phyloP scores from a whole-genome alignment of 495 filamentous ascomycete species.

The Tuber magnatum region DNA sequence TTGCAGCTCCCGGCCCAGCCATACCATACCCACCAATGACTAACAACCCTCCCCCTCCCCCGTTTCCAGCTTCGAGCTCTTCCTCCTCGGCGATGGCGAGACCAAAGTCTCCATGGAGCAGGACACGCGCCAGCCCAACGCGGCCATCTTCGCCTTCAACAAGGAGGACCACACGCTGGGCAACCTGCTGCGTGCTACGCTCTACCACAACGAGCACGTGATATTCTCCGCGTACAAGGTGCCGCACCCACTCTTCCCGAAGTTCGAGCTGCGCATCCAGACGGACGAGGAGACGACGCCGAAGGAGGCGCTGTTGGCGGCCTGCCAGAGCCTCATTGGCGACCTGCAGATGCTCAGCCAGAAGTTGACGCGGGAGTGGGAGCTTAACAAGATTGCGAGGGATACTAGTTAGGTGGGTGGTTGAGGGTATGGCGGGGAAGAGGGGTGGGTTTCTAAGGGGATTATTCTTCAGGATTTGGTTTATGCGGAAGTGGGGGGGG shows the following conservation, averaged over 20 bases:
- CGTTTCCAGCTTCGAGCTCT: slow-evolving; percentile 85
- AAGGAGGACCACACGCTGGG: slow-evolving; percentile 97
- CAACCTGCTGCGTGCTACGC: slow-evolving; percentile 74
- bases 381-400: slow-evolving; percentile 81
- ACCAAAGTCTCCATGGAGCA: slow-evolving; percentile 81
- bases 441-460: slow-evolving; percentile 4
- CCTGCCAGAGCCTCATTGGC: slow-evolving; percentile 69
- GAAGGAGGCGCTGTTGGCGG: slow-evolving; percentile 71
- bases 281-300: slow-evolving; percentile 84
- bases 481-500: not conserved
- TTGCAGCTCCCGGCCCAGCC: not conserved
- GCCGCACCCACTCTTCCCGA: slow-evolving; percentile 76
- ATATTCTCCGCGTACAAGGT: slow-evolving; percentile 84
- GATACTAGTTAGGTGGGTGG: slow-evolving; percentile 58
- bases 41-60: not conserved
- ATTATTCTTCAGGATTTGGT: not conserved
- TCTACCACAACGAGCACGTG: slow-evolving; percentile 71
- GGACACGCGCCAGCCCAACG: slow-evolving; percentile 80
- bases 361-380: slow-evolving; percentile 92
- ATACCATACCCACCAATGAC: not conserved
- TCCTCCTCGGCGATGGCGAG: slow-evolving; percentile 76
- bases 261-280: slow-evolving; percentile 80
- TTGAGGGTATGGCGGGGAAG: slow-evolving; percentile 46
- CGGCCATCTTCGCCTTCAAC: slow-evolving; percentile 82
- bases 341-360: slow-evolving; percentile 67